Base-by-base conservation (phyloP, 306 rosid genomes). In the Datisca glomerata region DNA sequence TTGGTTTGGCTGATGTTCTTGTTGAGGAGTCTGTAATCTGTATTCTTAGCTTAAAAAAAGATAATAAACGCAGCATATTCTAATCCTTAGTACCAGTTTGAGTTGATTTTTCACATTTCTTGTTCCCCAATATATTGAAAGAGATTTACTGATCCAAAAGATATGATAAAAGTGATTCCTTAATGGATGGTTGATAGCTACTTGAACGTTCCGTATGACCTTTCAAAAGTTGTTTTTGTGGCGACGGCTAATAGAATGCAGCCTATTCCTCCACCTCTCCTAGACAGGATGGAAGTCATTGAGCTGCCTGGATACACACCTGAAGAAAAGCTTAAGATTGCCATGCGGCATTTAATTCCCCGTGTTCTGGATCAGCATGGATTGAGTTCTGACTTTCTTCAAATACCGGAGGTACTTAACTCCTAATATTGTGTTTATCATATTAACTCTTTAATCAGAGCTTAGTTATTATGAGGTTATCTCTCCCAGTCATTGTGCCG, bases 221-320 rank as follows among this genome's bases (percentile, higher is more conserved):
- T 89, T 56, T 83, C 97, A 51, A 83, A 74, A 68, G 86, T 83
- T 28, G 55, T 89, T 55, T 89, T 89, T 53, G 94, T 89, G 72
- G 83, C 97, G 55, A 89, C 97, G 19, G 97, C 97, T 55, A 89
- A 89, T 64, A 80, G 86, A 64, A 66, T 68, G 24, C 97, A 83
- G 48, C 97, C 89, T 14, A 83, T 89, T 57, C 95, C 97, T 39
- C 91, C 97, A 21, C 55, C 97, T 51, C 95, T 89, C 49, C 71
- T 80, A 50, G 97, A 89, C 69, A 75, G 97, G 81, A 89, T 89
- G 97, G 97, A 89, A 72, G 93, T 89, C 64, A 89, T 89, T 47
- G 97, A 89, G 72, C 70, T 89, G 69, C 97, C 97, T 50, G 97
- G 97, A 47, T 89, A 83, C 61, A 89, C 95, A 58, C 73, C 89